Conservation (phyloP, 768 basidiomycete genomes). For the Tricholoma sp. region DNA sequence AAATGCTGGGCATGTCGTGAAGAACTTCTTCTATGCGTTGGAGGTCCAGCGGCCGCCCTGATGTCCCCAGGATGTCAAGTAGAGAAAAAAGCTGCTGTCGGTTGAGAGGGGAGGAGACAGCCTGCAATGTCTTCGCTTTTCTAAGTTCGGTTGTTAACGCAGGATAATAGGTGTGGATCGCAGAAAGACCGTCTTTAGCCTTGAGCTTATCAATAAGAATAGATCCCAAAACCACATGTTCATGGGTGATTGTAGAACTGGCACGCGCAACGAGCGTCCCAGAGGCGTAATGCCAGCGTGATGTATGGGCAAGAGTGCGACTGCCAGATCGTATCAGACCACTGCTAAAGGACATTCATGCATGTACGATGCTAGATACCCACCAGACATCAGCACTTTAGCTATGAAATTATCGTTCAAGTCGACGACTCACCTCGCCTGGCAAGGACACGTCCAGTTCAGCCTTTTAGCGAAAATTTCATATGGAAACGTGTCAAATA, state of each 20-base stretch:
- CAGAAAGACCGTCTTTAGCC: slow-evolving; percentile 20
- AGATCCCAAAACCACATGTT: slow-evolving; percentile 7
- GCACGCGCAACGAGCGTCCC: slow-evolving; percentile 13
- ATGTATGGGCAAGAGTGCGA: slow-evolving; percentile 15
- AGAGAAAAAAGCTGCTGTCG: slow-evolving; percentile 31
- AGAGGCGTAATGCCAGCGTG: slow-evolving; percentile 10
- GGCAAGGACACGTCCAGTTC: slow-evolving; percentile 4
- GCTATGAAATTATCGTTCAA: not conserved
- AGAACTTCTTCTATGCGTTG: slow-evolving; percentile 50
- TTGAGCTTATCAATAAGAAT: slow-evolving; percentile 20
- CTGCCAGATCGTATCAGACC: slow-evolving; percentile 32
- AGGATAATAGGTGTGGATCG: slow-evolving; percentile 33
- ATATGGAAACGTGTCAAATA: slow-evolving; percentile 25
- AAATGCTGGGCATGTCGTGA: slow-evolving; percentile 39
- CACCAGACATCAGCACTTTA: not conserved
- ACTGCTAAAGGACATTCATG: slow-evolving; percentile 62
- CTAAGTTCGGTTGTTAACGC: slow-evolving; percentile 19
- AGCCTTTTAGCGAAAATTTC: slow-evolving; percentile 14
- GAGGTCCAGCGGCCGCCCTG: slow-evolving; percentile 50
- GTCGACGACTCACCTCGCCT: slow-evolving; percentile 3
- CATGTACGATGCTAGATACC: slow-evolving; percentile 27
- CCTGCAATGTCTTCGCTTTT: slow-evolving; percentile 7
- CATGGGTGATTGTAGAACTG: slow-evolving; percentile 9
- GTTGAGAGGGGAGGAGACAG: slow-evolving; percentile 22
- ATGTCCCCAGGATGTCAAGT: slow-evolving; percentile 43